phyloP scores from a whole-genome alignment of 495 filamentous ascomycete genomes.

The Thermochaetoides thermophila region DNA sequence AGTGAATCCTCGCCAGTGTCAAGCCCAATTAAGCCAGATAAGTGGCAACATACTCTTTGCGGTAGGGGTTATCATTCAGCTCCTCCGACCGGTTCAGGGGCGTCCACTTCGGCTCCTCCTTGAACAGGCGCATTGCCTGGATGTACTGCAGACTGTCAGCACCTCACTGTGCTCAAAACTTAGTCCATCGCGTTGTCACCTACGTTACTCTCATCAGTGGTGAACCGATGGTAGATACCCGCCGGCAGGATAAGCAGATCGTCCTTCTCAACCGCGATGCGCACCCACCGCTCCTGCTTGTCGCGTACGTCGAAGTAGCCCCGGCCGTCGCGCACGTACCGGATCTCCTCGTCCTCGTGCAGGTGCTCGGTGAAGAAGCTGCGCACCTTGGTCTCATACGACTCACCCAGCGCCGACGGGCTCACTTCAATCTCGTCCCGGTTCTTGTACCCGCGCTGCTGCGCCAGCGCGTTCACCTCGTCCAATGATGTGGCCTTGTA shows the following conservation, averaged over 20 bases:
- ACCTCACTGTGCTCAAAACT: no score
- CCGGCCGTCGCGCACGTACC: conserved; percentile 81
- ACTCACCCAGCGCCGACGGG: conserved; percentile 67
- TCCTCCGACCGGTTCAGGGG: conserved; percentile 71
- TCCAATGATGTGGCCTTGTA: conserved; percentile 47
- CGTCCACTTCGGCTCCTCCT: conserved; percentile 98
- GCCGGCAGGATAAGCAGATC: conserved; percentile 76
- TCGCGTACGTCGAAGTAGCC: conserved; percentile 91
- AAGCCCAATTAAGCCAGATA: conserved; percentile 22
- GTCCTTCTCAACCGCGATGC: conserved; percentile 60
- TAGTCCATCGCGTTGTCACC: no score
- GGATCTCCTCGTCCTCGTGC: conserved; percentile 97
- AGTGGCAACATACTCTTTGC: conserved; percentile 53
- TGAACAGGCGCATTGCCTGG: conserved; percentile 92
- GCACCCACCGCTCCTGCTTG: conserved; percentile 61
- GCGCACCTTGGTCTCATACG: conserved; percentile 84
- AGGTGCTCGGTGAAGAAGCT: conserved; percentile 89
- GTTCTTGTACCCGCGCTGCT: conserved; percentile 75
- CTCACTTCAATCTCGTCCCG: conserved; percentile 88
- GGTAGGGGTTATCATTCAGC: conserved; percentile 61
- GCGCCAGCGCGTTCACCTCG: conserved; percentile 57
- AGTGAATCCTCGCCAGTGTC: no score
- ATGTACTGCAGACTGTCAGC: conserved; percentile 49
- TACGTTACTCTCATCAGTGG: conserved; percentile 82
- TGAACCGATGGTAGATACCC: conserved; percentile 97